Conservation (phyloP, 495 filamentous ascomycete species). For the Staphylotrichum longicolle region DNA sequence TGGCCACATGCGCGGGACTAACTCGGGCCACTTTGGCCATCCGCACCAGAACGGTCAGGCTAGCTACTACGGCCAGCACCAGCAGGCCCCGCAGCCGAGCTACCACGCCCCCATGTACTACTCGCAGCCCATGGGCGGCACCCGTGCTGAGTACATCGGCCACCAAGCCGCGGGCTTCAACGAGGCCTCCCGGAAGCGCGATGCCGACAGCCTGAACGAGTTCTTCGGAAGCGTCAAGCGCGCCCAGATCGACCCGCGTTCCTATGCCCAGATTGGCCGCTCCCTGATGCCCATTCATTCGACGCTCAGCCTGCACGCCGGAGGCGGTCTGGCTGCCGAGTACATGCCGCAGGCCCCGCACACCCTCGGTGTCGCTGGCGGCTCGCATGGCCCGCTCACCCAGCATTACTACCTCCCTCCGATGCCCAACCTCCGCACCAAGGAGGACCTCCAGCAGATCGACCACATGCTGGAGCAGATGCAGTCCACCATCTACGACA, state of each 20-base stretch:
- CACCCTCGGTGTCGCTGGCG: slow-evolving; percentile 43
- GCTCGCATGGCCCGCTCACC: slow-evolving; percentile 56
- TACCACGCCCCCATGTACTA: slow-evolving; percentile 63
- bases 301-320: slow-evolving; percentile 61
- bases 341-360: slow-evolving; percentile 61
- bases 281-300: slow-evolving; percentile 71
- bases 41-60: slow-evolving; percentile 47
- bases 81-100: slow-evolving; percentile 58
- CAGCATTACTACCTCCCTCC: slow-evolving; percentile 77
- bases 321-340: slow-evolving; percentile 60
- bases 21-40: slow-evolving; percentile 52
- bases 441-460: slow-evolving; percentile 86
- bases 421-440: slow-evolving; percentile 83
- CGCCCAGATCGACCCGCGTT: slow-evolving; percentile 78
- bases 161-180: slow-evolving; percentile 49
- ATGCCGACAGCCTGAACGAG: slow-evolving; percentile 83
- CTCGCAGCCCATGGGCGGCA: slow-evolving; percentile 52
- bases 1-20: slow-evolving; percentile 54
- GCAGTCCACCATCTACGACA: slow-evolving; percentile 91
- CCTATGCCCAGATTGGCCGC: slow-evolving; percentile 77
- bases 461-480: slow-evolving; percentile 94
- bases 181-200: slow-evolving; percentile 73
- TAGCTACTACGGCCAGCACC: slow-evolving; percentile 57
- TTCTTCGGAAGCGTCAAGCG: slow-evolving; percentile 92
- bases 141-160: slow-evolving; percentile 46